Percentiles rank a stretch among this genome's conserved stretches.
Evolutionary conservation across 192 early-diverging fungal species (phyloP).

Genomic region (Podila horticola): DNA sequence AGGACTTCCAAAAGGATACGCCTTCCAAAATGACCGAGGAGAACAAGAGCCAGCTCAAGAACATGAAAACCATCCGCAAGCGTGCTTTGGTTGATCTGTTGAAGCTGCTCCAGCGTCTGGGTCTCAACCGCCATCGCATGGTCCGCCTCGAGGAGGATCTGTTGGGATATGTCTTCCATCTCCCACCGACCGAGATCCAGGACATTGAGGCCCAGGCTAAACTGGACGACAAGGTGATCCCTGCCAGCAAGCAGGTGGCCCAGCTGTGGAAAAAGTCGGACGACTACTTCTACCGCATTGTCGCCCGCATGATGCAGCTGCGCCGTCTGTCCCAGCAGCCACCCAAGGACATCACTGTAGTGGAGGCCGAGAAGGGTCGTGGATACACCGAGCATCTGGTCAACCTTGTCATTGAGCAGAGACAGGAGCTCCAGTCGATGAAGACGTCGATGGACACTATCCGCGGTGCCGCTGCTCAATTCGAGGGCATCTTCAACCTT

Average conservation of each 20-base stretch:
- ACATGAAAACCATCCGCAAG: conserved; percentile 75
- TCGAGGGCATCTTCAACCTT: conserved; percentile 40
- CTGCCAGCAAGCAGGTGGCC: conserved; percentile 39
- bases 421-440: conserved; percentile 54
- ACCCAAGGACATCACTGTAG: conserved; percentile 68
- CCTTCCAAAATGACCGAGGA: conserved; percentile 63
- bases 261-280: conserved; percentile 67
- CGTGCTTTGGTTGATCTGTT: conserved; percentile 83
- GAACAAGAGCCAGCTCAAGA: conserved; percentile 66
- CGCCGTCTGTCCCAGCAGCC: conserved; percentile 55
- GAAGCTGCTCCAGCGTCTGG: conserved; percentile 75
- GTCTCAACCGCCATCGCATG: conserved; percentile 60
- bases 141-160: conserved; percentile 53
- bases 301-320: conserved; percentile 72
- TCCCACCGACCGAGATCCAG: conserved; percentile 49
- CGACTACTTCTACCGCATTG: conserved; percentile 73
- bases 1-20: conserved; percentile 67
- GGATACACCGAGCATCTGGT: conserved; percentile 77
- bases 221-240: conserved; percentile 35
- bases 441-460: conserved; percentile 43
- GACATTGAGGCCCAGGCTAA: conserved; percentile 45
- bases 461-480: conserved; percentile 27
- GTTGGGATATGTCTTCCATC: conserved; percentile 54
- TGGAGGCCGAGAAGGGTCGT: conserved; percentile 70
- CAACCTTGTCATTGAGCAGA: conserved; percentile 67